Base-by-base conservation (phyloP, 2,329 filamentous ascomycete species). In the Metarhizium sp. region DNA sequence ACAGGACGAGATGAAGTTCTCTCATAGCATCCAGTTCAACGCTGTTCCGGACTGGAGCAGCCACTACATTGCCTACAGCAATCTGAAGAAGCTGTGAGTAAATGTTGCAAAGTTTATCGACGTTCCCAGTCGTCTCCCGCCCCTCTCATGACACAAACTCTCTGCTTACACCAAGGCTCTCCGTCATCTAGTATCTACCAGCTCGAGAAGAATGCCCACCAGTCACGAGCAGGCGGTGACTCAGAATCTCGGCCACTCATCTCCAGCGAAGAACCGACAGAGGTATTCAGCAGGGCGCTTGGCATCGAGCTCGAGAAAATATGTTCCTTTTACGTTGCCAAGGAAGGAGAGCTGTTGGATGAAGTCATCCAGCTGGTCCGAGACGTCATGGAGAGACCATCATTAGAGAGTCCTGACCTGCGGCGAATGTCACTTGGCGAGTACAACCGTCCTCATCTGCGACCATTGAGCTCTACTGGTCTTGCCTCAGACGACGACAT, bases 21-120 rank as follows among this genome's bases (percentile, higher is more conserved):
- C 92, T 18, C 94, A 99, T 72, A 97, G 92, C 74, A 87, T 99
- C 64, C 94, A 99, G 78, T 99, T 99, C 76, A 99, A 99, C 77
- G 92, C 94, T 60, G 94, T 99, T 64, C 94, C 94, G n/a, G 94
- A 99, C 74, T 99, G 94, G 94, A 96, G 90, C 77, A 92, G 86
- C 66, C 85, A 97, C 73, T 99, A 99, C 73, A 95, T 99, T 68
- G 89, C 92, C 58, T 99, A 99, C 74, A 96, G 92, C 75, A 97
- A 96, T 67, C 81, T 99, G 64, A 99, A 99, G 79, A 99, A 99
- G 78, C 81, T 96, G 90, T 95, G 71, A 67, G 88, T 78, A 54
- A 14, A 36, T 14, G 14, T 29, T 14, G 42, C 25, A 16, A 32
- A 20, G 14, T 16, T 14, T 43, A 48, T 13, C 29, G 2, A 11